Base-by-base conservation (phyloP, 495 filamentous ascomycete species). In the Penicillium salamii region DNA sequence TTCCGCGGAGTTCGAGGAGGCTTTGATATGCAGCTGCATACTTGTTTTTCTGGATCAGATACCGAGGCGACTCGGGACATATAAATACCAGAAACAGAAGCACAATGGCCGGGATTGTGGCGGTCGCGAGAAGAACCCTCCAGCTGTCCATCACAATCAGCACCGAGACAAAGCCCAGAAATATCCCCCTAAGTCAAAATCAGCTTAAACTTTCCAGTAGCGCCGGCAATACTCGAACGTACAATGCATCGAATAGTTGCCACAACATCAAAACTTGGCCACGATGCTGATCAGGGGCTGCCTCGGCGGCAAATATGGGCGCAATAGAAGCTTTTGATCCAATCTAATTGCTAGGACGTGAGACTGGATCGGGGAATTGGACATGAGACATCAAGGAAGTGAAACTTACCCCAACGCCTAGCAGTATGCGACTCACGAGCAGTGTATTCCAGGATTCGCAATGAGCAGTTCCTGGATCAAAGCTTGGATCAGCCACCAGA, bases 161-260 rank as follows among this genome's bases (percentile, higher is more conserved):
- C 23, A 70, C 62, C 18, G 87, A 79, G 0, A 80, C 80, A 21
- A 90, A 71, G 51, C 88, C 87, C 34, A 85, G 71, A 36, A 76
- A 81, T 3, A 79, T 81, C 5, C 86, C 87, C 35, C 68, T 68
- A 34, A 8, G 24, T 17, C 2, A 11, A 26, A 7, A 21, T 23
- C 18, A 42, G 33, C 14, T 36, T 6, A 14, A 2, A 9, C 33
- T 17, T 6, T 36, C n/a, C 35, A 42, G 31, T n/a, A n/a, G n/a
- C n/a, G n/a, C n/a, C n/a, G n/a, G n/a, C n/a, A 33, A 11, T 31
- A n/a, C 1, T 35, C 17, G 32, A 24, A 46, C 58, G 9, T 49
- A 70, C 42, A 86, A 78, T 47, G 86, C 83, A 48, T 85, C 85
- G 49, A 85, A 90, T 66, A 90, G 72, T 55, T 91, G 87, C 86